Evolutionary conservation across 768 basidiomycete species (phyloP).

Genomic region (Boletus pseudopeckii): DNA sequence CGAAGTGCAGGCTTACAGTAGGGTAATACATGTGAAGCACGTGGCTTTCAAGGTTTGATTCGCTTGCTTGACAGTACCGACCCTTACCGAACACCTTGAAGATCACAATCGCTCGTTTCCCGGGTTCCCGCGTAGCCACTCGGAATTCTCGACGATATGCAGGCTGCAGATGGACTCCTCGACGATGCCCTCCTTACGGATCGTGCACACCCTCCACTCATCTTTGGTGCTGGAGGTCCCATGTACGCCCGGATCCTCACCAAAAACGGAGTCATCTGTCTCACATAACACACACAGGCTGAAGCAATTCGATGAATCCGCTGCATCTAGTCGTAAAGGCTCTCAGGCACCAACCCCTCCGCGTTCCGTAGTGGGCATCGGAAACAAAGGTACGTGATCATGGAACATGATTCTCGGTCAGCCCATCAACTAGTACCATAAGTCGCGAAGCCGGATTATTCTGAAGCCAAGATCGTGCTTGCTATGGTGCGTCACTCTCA

Average conservation of each 20-base stretch:
- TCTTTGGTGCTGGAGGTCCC: conserved; percentile 74
- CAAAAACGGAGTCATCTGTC: not conserved
- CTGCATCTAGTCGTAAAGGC: conserved; percentile 62
- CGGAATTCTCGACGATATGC: conserved; percentile 29
- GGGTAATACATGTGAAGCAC: not conserved
- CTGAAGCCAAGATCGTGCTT: conserved; percentile 96
- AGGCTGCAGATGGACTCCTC: conserved; percentile 9
- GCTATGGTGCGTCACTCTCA: conserved; percentile 68
- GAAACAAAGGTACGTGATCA: conserved; percentile 65
- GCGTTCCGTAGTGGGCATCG: conserved; percentile 82
- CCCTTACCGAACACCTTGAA: not conserved
- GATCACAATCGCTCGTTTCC: conserved; percentile 11
- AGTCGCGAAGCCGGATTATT: conserved; percentile 98
- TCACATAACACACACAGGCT: conserved; percentile 43
- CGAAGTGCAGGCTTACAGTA: not conserved
- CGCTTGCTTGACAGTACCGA: not conserved
- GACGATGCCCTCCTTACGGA: conserved; percentile 14
- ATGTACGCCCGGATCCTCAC: conserved; percentile 43
- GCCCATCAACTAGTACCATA: not conserved
- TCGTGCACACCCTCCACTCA: conserved; percentile 42
- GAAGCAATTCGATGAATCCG: conserved; percentile 76
- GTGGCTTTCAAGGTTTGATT: not conserved
- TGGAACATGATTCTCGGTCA: not conserved
- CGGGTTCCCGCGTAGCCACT: conserved; percentile 7
- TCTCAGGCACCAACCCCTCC: conserved; percentile 80